Percentiles rank a stretch among this genome's conserved stretches.
Evolutionary conservation across 148 eudicot genomes (phyloP).

Genomic region (Heliamphora exappendiculata): DNA sequence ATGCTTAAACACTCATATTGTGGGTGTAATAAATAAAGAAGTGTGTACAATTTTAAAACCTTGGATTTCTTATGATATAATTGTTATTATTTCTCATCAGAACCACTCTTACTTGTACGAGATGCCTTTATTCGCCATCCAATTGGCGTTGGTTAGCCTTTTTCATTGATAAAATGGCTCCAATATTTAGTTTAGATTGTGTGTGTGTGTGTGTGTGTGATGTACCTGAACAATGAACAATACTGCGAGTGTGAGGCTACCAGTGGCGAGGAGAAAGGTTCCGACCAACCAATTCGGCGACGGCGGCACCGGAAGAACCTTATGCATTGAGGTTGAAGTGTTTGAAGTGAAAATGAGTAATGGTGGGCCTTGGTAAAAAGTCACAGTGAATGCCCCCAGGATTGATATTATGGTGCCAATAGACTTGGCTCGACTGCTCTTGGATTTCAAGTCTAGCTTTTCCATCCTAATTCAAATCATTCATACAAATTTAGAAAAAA

Average conservation of each 20-base stretch:
- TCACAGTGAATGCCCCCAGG: conserved; percentile 33
- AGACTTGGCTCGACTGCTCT: conserved; percentile 26
- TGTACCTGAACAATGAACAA: conserved; percentile 27
- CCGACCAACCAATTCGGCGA: conserved; percentile 36
- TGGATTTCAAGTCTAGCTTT: conserved; percentile 24
- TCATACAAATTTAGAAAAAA: no score
- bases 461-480: conserved; percentile 35
- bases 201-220: no score
- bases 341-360: conserved; percentile 22
- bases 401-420: conserved; percentile 38
- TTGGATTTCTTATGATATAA: no score
- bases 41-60: no score
- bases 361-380: conserved; percentile 32
- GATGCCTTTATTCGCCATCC: no score
- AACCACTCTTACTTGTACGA: no score
- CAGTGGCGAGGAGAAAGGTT: conserved; percentile 27
- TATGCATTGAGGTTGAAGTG: not conserved
- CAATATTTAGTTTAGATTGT: no score
- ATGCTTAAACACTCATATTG: no score
- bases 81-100: no score
- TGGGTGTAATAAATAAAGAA: no score
- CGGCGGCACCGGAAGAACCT: not conserved
- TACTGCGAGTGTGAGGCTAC: conserved; percentile 26
- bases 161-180: no score
- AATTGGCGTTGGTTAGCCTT: no score